These are phyloP conservation scores for Yamadazyma sp. DNA, from an alignment of 1,139 yeast genomes.

Conservation along the genomic window DNA sequence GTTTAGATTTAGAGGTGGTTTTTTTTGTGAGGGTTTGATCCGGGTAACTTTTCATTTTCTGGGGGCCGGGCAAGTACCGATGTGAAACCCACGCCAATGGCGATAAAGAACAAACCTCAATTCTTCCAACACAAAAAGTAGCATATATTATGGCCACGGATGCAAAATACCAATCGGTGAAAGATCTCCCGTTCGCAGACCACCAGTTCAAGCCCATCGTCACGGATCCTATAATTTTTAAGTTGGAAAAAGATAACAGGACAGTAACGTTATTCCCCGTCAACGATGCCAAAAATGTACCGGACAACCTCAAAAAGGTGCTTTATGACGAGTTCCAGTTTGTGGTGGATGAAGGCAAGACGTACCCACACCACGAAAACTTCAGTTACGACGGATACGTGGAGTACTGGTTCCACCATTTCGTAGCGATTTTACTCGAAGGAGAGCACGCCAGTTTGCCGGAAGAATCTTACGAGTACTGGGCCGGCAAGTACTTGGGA, in stretches of 20 bases:
- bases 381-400: slow-evolving; percentile 33
- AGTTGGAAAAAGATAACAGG: slow-evolving; percentile 28
- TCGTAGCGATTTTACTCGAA: slow-evolving; percentile 45
- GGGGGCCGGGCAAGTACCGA: neutral
- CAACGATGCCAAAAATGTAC: slow-evolving; percentile 30
- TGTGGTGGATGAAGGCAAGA: slow-evolving; percentile 50
- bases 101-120: too few relatives aligned
- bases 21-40: neutral
- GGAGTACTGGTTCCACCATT: slow-evolving; percentile 45
- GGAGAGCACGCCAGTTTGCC: slow-evolving; percentile 28
- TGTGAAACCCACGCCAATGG: neutral
- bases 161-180: slow-evolving; percentile 11
- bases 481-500: slow-evolving; percentile 56
- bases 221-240: slow-evolving; percentile 23
- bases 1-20: too few relatives aligned
- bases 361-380: slow-evolving; percentile 43
- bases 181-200: slow-evolving; percentile 37
- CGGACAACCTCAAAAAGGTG: slow-evolving; percentile 31
- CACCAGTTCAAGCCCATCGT: slow-evolving; percentile 25
- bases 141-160: too few relatives aligned
- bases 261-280: slow-evolving; percentile 38
- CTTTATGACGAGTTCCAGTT: slow-evolving; percentile 42
- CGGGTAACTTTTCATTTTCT: slow-evolving; percentile 1
- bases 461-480: slow-evolving; percentile 20
- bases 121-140: neutral